phyloP scores from a whole-genome alignment of 106 monocot genomes.

The Dioscorea zingiberensis region DNA sequence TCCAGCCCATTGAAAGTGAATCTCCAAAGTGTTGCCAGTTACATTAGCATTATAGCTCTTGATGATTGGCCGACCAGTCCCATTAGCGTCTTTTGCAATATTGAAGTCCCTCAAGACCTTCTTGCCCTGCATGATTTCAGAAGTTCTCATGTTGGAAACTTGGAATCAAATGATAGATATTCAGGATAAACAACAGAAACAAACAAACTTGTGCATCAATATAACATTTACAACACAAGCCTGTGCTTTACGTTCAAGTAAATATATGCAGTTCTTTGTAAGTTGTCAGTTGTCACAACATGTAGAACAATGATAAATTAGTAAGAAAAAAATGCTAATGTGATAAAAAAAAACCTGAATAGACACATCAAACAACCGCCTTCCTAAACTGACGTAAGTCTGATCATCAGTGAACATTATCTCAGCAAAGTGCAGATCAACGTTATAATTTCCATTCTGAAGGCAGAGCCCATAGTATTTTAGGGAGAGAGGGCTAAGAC shows the following conservation, averaged over 20 bases:
- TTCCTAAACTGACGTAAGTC: conserved; percentile 48
- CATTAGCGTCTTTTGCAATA: conserved; percentile 51
- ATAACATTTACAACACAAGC: too few relatives aligned
- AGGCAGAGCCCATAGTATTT: conserved; percentile 74
- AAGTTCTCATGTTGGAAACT: too few relatives aligned
- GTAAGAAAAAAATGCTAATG: not conserved
- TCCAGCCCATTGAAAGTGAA: conserved; percentile 51
- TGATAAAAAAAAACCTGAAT: conserved; percentile 48
- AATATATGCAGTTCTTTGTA: too few relatives aligned
- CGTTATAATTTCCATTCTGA: conserved; percentile 54
- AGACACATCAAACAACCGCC: conserved; percentile 60
- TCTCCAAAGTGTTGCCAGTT: conserved; percentile 27
- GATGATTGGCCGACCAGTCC: conserved; percentile 30
- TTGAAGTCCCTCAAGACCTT: conserved; percentile 43
- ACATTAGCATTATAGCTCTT: conserved; percentile 27
- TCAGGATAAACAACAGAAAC: not conserved
- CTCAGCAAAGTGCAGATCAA: conserved; percentile 68
- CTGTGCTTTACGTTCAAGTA: too few relatives aligned
- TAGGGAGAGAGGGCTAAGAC: conserved; percentile 52
- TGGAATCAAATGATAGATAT: not conserved
- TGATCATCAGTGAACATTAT: conserved; percentile 57
- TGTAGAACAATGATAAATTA: not conserved
- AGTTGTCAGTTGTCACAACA: too few relatives aligned
- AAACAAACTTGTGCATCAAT: not conserved
- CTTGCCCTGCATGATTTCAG: conserved; percentile 31